Evolutionary conservation across 352 stramenopile genomes (phyloP).

Genomic region (Pythium biforme): DNA sequence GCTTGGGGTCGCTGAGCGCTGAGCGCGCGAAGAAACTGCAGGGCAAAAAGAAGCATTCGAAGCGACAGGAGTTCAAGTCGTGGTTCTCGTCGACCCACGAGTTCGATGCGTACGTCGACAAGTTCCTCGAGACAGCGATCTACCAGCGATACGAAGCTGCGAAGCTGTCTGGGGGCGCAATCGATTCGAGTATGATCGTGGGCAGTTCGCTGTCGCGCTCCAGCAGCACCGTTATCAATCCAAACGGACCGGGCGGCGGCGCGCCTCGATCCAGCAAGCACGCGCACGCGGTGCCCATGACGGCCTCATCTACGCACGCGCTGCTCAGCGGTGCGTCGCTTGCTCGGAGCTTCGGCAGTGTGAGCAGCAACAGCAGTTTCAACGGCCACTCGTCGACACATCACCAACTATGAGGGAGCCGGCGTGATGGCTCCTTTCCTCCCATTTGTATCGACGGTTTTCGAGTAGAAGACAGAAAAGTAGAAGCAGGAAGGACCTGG

Average conservation of each 20-base stretch:
- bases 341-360: conserved; percentile 53
- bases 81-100: conserved; percentile 86
- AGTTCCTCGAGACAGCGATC: conserved; percentile 56
- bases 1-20: conserved; percentile 45
- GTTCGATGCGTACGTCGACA: conserved; percentile 77
- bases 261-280: conserved; percentile 19
- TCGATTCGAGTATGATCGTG: not conserved
- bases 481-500: not conserved
- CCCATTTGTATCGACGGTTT: conserved; percentile 6
- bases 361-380: conserved; percentile 51
- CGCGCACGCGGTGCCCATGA: conserved; percentile 22
- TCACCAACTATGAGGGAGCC: conserved; percentile 23
- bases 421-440: not conserved
- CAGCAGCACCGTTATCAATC: conserved; percentile 18
- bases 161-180: not conserved
- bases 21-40: conserved; percentile 62
- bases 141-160: conserved; percentile 39
- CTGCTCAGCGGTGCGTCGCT: conserved; percentile 31
- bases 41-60: conserved; percentile 58
- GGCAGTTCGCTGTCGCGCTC: conserved; percentile 17
- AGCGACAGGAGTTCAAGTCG: conserved; percentile 79
- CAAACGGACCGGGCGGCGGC: not conserved
- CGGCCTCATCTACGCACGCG: conserved; percentile 25
- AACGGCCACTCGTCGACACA: conserved; percentile 23
- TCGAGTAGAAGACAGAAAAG: not conserved